These are phyloP conservation scores for Spathaspora boniae DNA, from an alignment of 805 yeast species.

Conservation along the genomic window DNA sequence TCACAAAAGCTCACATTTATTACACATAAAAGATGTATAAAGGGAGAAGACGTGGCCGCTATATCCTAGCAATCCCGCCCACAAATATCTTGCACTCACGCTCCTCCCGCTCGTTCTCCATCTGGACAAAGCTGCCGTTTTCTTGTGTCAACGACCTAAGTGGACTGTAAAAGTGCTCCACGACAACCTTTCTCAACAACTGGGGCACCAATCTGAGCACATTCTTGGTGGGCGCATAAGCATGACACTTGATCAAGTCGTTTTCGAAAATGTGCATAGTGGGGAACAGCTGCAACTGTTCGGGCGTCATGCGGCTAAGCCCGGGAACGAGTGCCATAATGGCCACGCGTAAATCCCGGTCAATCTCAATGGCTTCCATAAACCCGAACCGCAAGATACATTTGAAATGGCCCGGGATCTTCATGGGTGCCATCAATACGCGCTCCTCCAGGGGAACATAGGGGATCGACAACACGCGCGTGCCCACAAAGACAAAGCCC, in stretches of 20 bases:
- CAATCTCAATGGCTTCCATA: slow-evolving; percentile 35
- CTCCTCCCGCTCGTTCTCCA: slow-evolving; percentile 20
- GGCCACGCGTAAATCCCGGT: slow-evolving; percentile 15
- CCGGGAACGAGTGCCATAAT: slow-evolving; percentile 21
- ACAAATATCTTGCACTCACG: slow-evolving; percentile 20
- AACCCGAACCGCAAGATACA: slow-evolving; percentile 50
- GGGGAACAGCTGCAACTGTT: slow-evolving; percentile 15
- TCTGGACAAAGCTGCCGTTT: slow-evolving; percentile 18
- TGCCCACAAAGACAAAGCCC: slow-evolving; percentile 41
- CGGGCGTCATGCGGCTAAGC: slow-evolving; percentile 4
- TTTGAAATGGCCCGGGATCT: slow-evolving; percentile 44
- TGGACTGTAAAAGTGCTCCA: slow-evolving; percentile 26
- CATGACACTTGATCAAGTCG: slow-evolving; percentile 23
- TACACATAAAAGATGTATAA: neutral
- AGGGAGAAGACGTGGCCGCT: too few species aligned
- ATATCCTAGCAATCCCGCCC: slow-evolving; percentile 25
- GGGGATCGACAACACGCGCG: slow-evolving; percentile 42
- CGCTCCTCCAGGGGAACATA: slow-evolving; percentile 36
- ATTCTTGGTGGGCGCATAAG: slow-evolving; percentile 14
- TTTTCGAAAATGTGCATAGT: slow-evolving; percentile 28
- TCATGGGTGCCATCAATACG: slow-evolving; percentile 36
- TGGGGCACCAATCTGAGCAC: slow-evolving; percentile 12
- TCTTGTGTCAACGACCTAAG: slow-evolving; percentile 19
- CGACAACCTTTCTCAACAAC: slow-evolving; percentile 16
- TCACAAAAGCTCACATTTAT: neutral